Conservation (phyloP, 208 protist species). For the Crithidia sp. region DNA sequence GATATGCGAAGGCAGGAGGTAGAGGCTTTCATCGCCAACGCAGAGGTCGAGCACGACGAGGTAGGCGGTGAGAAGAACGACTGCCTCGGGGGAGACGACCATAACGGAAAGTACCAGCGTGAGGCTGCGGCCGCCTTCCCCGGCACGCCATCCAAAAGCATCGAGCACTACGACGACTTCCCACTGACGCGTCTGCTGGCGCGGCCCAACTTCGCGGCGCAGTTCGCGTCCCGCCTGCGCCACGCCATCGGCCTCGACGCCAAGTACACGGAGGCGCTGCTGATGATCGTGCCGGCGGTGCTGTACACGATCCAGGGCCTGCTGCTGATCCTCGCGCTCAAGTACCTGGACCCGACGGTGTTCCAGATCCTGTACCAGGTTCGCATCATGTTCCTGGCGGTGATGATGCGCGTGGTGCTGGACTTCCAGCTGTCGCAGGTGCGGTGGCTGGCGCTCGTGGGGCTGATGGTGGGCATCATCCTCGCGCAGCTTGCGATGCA, state of each 20-base stretch:
- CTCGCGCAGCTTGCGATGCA: constrained; percentile 45
- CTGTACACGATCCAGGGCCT: constrained; percentile 66
- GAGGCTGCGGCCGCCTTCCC: background rate
- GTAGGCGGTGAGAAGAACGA: background rate
- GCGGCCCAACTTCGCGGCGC: background rate
- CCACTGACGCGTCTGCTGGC: background rate
- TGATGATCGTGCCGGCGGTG: constrained; percentile 58
- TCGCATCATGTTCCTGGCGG: constrained; percentile 58
- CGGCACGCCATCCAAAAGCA: background rate
- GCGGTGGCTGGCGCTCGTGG: constrained; percentile 57
- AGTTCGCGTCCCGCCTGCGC: constrained; percentile 17
- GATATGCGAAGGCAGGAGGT: background rate
- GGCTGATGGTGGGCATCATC: constrained; percentile 45
- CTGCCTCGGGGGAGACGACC: too few species aligned
- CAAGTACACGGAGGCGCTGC: constrained; percentile 38
- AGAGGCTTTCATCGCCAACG: background rate
- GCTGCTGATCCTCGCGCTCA: constrained; percentile 47
- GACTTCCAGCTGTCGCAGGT: constrained; percentile 33
- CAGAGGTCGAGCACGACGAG: constrained; percentile 1
- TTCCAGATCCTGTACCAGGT: constrained; percentile 72
- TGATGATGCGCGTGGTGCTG: constrained; percentile 45
- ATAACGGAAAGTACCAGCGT: too few species aligned
- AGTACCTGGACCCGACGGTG: constrained; percentile 54
- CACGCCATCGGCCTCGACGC: constrained; percentile 21
- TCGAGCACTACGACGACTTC: background rate